Base-by-base conservation (phyloP, 768 basidiomycete species). In the Termitomyces sp. region DNA sequence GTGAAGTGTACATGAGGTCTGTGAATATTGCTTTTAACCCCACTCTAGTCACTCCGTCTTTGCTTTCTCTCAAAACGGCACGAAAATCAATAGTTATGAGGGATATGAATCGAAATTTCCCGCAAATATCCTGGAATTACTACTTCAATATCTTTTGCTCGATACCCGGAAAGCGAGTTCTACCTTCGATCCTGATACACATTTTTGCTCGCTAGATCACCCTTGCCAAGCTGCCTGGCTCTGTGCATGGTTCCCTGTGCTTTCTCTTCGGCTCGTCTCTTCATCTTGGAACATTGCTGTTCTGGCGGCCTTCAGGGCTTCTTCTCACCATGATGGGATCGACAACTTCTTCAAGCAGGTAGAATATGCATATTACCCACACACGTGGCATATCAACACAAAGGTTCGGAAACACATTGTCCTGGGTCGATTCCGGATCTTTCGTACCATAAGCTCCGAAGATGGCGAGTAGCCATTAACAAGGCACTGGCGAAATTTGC, bases 311-410 rank as follows among this genome's bases (percentile, higher is more conserved):
- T 46, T 61, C 18, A 22, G 22, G 12, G 20, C 43, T 18, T 44
- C 14, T 44, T 60, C 20, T 20, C 24, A 54, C n/a, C 16, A 27
- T 53, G 24, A 42, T 22, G n/a, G 32, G 43, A 36, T 18, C 30
- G 49, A 36, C 9, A 0, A 44, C 12, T 69, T 68, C 40, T 69
- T 71, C 43, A 52, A 54, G 16, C 42, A 55, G 6, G 62, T 71
- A 10, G 70, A 71, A 50, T 59, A 63, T 4, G 70, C 63, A n/a
- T 69, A 68, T 53, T 71, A 72, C 53, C 70, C 72, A 9, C 64
- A 74, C 49, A 36, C 58, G 27, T 69, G 70, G 69, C 70, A 74
- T 61, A 62, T 74, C 63, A 70, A 70, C 53, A 70, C 70, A 2
- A 65, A 63, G 36, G 61, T 69, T 26, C 69, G 71, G 22, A 62